These are phyloP conservation scores for Citrullus amarus DNA, from an alignment of 306 rosid genomes.

Conservation along the genomic window DNA sequence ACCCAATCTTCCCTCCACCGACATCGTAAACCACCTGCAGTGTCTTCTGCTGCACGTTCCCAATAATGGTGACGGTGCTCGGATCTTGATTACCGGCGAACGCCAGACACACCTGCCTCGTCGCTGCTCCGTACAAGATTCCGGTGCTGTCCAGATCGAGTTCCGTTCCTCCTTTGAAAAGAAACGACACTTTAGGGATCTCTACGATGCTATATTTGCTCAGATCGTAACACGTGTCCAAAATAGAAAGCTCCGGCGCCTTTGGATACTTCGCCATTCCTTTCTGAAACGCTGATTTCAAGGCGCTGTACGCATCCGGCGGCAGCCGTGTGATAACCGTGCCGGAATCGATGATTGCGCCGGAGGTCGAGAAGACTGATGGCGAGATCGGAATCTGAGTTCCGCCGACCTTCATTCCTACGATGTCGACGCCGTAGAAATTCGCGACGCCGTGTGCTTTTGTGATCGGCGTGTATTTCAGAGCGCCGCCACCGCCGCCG, in stretches of 20 bases:
- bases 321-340: slow-evolving; percentile 58
- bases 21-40: slow-evolving; percentile 53
- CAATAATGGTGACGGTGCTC: slow-evolving; percentile 28
- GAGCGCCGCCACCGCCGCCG: background rate
- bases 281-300: slow-evolving; percentile 20
- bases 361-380: slow-evolving; percentile 26
- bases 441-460: slow-evolving; percentile 6
- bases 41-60: slow-evolving; percentile 63
- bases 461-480: slow-evolving; percentile 43
- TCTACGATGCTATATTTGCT: background rate
- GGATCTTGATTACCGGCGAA: slow-evolving; percentile 41
- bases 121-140: slow-evolving; percentile 9
- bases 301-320: slow-evolving; percentile 32
- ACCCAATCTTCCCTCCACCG: slow-evolving; percentile 43
- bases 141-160: slow-evolving; percentile 24
- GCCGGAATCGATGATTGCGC: slow-evolving; percentile 64
- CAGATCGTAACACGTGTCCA: slow-evolving; percentile 66
- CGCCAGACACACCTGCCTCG: slow-evolving; percentile 45
- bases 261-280: slow-evolving; percentile 33
- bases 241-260: slow-evolving; percentile 16
- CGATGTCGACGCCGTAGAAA: slow-evolving; percentile 36
- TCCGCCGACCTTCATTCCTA: slow-evolving; percentile 32
- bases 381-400: slow-evolving; percentile 20
- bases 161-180: slow-evolving; percentile 18
- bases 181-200: slow-evolving; percentile 32